A percentile compares a stretch with the other conserved stretches of the same genome.
Evolutionary conservation across 768 basidiomycete genomes (phyloP).

Genomic region (Tremella fuciformis): DNA sequence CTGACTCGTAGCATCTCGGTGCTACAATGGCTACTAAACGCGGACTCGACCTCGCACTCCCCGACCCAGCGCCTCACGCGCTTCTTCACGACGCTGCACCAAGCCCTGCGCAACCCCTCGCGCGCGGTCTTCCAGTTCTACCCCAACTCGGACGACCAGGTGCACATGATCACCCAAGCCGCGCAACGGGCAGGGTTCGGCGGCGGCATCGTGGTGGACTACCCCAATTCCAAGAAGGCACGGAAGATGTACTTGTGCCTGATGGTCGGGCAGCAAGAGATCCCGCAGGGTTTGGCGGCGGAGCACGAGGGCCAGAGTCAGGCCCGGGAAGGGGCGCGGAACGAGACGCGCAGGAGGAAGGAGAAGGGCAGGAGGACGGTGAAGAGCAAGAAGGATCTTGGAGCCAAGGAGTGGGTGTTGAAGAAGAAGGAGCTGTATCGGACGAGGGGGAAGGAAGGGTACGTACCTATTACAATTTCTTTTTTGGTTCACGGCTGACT

Average conservation of each 20-base stretch:
- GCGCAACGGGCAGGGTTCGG: slow-evolving; percentile 95
- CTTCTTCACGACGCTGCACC: slow-evolving; percentile 72
- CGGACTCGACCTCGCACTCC: slow-evolving; percentile 72
- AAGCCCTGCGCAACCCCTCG: slow-evolving; percentile 60
- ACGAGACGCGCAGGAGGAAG: slow-evolving; percentile 72
- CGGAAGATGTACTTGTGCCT: slow-evolving; percentile 91
- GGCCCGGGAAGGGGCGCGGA: slow-evolving; percentile 56
- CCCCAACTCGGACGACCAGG: slow-evolving; percentile 93
- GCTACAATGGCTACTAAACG: slow-evolving; percentile 97
- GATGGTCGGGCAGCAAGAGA: slow-evolving; percentile 77
- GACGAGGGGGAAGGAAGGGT: slow-evolving; percentile 57
- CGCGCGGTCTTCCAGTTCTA: slow-evolving; percentile 95
- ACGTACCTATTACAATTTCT: slow-evolving; percentile 30
- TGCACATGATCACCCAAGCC: slow-evolving; percentile 85
- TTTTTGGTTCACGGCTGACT: slow-evolving; percentile 51
- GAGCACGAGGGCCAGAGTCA: slow-evolving; percentile 26
- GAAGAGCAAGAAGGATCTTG: slow-evolving; percentile 55
- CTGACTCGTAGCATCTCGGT: slow-evolving; percentile 74
- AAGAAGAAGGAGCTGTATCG: slow-evolving; percentile 78
- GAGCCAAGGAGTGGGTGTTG: slow-evolving; percentile 83
- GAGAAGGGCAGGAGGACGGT: slow-evolving; percentile 67
- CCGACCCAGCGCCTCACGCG: slow-evolving; percentile 60
- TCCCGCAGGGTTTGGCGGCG: slow-evolving; percentile 61
- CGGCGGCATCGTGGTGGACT: slow-evolving; percentile 93
- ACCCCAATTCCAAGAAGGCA: slow-evolving; percentile 93